Evolutionary conservation across 192 early-diverging fungal species (phyloP).

Genomic region (Chytriomyces hyalinus): DNA sequence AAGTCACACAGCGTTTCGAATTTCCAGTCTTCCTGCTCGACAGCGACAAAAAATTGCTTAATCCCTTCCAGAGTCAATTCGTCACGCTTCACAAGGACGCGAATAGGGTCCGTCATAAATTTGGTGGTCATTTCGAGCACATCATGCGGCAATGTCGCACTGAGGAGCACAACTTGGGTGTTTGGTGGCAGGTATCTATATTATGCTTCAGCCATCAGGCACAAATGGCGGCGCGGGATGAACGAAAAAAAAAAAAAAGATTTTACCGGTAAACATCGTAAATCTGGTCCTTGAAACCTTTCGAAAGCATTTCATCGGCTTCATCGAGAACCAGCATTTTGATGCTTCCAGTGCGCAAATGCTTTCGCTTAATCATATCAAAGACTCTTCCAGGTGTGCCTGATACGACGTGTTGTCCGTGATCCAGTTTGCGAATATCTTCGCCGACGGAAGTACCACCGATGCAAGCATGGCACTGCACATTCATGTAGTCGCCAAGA

Average conservation of each 20-base stretch:
- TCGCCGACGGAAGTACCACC: constrained; percentile 92
- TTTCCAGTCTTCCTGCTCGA: constrained; percentile 98
- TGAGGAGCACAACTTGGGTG: constrained; percentile 91
- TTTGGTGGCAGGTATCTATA: constrained; percentile 88
- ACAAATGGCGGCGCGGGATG: too few species aligned
- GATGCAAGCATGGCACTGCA: constrained; percentile 94
- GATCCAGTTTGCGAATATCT: constrained; percentile 90
- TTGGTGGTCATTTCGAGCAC: constrained; percentile 96
- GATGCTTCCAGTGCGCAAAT: constrained; percentile 80
- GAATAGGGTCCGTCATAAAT: constrained; percentile 68
- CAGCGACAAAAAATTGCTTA: constrained; percentile 96
- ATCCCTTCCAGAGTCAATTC: constrained; percentile 98
- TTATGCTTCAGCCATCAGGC: too few species aligned
- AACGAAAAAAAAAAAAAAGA: not conserved
- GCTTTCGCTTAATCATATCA: constrained; percentile 93
- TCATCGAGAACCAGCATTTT: constrained; percentile 98
- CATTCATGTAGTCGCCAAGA: constrained; percentile 96
- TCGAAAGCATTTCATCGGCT: constrained; percentile 92
- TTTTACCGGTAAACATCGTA: constrained; percentile 66
- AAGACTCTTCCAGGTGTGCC: constrained; percentile 91
- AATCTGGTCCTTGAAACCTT: constrained; percentile 98
- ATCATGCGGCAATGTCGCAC: constrained; percentile 92
- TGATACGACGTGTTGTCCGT: constrained; percentile 90
- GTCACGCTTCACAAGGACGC: constrained; percentile 97
- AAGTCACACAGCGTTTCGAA: constrained; percentile 97